Base-by-base conservation (phyloP, 805 yeast genomes). In the Peterozyma toletana region DNA sequence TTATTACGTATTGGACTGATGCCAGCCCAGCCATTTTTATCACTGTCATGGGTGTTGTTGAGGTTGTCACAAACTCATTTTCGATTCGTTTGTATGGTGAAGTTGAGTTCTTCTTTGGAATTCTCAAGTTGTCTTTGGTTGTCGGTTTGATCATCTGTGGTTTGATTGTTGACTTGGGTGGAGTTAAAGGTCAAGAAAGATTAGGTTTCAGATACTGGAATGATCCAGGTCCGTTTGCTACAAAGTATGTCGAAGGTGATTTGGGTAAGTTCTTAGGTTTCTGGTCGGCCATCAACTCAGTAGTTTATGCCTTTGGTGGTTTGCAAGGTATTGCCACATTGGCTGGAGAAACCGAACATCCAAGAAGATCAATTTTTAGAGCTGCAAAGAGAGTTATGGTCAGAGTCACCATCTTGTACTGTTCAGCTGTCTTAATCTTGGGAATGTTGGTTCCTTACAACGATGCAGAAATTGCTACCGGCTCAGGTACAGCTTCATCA, bases 221-320 rank as follows among this genome's bases (percentile, higher is more conserved):
- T 31, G 38, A 52, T 37, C 54, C 54, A 18, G 59, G 58, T 53
- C 66, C 48, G 27, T 50, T 64, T 31, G 62, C 62, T 2, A 59
- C 62, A 40, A 51, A 56, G 53, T 48, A 58, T 11, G 49, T 53
- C 31, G 51, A 59, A 4, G 73, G 73, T 1, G 31, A 11, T 16
- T 36, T 44, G 18, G 56, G 61, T 30, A 41, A 49, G 36, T 58
- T 58, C 41, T 18, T 43, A 10, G 65, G 56, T 1, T 59, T 56
- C 43, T 58, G 63, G 63, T 52, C 49, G 35, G 54, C 56, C 11
- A 45, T 58, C 53, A 72, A 83, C 49, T 76, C 77, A 44, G 86
- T 90, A 33, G 84, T 86, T 14, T 84, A 84, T 67, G 83, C 90
- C 29, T 83, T 74, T 60, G 89, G 83, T 64, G 90, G 90, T 59